phyloP scores from a whole-genome alignment of 2,329 filamentous ascomycete genomes.

The Arthrobotrys sphaeroides region DNA sequence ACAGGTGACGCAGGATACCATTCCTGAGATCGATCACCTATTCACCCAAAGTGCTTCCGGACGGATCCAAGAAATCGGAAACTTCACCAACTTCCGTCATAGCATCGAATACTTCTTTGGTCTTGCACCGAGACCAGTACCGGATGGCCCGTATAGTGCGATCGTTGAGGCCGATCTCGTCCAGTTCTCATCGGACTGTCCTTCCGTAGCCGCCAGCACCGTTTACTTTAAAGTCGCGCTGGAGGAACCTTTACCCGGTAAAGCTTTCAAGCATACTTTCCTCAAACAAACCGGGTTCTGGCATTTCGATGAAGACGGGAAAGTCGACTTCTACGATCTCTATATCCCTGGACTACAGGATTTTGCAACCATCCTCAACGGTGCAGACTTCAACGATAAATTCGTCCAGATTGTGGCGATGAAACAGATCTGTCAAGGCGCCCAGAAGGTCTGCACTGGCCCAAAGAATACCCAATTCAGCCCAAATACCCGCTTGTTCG shows the following conservation, averaged over 20 bases:
- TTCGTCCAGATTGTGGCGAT: conserved; percentile 58
- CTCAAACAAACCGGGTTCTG: conserved; percentile 64
- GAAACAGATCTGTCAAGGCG: conserved; percentile 59
- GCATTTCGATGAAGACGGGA: conserved; percentile 63
- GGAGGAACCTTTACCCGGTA: conserved; percentile 54
- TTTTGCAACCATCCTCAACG: conserved; percentile 59
- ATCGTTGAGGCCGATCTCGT: conserved; percentile 9
- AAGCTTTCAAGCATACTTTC: conserved; percentile 57
- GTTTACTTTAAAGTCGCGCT: conserved; percentile 25
- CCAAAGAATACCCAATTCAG: conserved; percentile 61
- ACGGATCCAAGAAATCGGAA: conserved; percentile 63
- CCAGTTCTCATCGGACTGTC: conserved; percentile 35
- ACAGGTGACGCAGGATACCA: conserved; percentile 58
- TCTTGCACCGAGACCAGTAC: conserved; percentile 29
- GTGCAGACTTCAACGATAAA: conserved; percentile 57
- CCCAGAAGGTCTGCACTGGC: conserved; percentile 61
- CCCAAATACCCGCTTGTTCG: neutral
- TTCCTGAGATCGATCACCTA: conserved; percentile 60
- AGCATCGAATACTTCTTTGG: conserved; percentile 61
- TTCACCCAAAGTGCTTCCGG: conserved; percentile 62
- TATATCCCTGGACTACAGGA: conserved; percentile 62
- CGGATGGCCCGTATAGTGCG: neutral
- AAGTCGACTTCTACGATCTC: conserved; percentile 63
- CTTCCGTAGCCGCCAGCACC: conserved; percentile 33
- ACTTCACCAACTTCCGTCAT: conserved; percentile 62